These are phyloP conservation scores for Asterophora lycoperdoides DNA, from an alignment of 768 basidiomycete species.

Conservation along the genomic window DNA sequence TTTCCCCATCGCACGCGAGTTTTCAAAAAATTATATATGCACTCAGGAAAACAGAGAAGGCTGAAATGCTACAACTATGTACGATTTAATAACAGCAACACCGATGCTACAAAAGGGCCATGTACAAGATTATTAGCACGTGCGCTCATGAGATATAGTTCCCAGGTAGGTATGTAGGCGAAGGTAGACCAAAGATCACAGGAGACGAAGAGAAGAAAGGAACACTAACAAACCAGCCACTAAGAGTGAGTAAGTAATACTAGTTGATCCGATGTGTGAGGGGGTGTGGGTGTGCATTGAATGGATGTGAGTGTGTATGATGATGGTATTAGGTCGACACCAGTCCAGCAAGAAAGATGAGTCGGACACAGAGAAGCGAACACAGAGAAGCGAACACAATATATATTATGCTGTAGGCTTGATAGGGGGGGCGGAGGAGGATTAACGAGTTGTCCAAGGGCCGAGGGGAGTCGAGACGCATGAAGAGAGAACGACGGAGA, in stretches of 20 bases:
- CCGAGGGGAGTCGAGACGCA: neutral
- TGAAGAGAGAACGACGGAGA: neutral
- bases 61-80: conserved; percentile 1
- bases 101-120: conserved; percentile 5
- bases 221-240: neutral
- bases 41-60: neutral
- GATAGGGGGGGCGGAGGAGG: neutral
- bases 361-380: neutral
- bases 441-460: neutral
- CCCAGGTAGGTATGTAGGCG: neutral
- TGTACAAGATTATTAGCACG: conserved; percentile 4
- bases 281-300: neutral
- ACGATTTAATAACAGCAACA: neutral
- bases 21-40: conserved; percentile 3
- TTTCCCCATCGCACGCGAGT: too few species aligned
- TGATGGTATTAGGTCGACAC: conserved; percentile 2
- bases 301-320: neutral
- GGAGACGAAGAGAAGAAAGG: neutral
- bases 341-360: neutral
- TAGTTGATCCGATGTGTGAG: neutral
- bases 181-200: too few species aligned
- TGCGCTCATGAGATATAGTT: neutral
- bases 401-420: neutral
- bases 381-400: neutral
- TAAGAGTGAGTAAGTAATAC: conserved; percentile 1